phyloP scores from a whole-genome alignment of 345 rosid genomes.

The Sisymbrium altissimum region DNA sequence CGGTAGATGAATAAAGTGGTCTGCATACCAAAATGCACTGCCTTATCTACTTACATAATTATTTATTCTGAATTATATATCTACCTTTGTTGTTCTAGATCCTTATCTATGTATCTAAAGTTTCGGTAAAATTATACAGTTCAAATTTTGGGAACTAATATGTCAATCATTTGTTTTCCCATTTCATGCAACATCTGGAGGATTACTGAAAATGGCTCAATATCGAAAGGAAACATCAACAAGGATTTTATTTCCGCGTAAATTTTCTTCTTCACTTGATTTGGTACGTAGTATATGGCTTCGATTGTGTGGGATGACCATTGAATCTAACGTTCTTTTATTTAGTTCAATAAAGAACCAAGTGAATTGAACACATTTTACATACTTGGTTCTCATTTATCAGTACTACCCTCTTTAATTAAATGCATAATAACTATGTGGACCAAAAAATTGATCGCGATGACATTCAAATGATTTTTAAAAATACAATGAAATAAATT shows the following conservation, averaged over 20 bases:
- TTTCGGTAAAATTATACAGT: no score
- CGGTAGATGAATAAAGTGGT: slow-evolving; percentile 9
- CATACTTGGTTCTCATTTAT: background rate
- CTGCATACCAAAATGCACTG: background rate
- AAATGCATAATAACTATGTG: slow-evolving; percentile 5
- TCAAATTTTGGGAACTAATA: no score
- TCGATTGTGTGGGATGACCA: background rate
- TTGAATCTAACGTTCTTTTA: background rate
- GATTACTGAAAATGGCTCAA: background rate
- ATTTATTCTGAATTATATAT: background rate
- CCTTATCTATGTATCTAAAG: no score
- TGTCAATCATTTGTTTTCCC: background rate
- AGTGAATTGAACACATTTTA: slow-evolving; percentile 5
- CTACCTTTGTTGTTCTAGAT: background rate
- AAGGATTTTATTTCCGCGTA: background rate
- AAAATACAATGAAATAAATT: background rate
- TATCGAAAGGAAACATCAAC: background rate
- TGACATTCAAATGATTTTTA: background rate
- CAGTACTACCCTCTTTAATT: background rate
- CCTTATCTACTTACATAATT: background rate
- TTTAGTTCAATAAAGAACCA: background rate
- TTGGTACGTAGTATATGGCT: background rate
- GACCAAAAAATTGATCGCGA: slow-evolving; percentile 1
- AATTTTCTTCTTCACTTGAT: no score
- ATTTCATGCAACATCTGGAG: background rate